A percentile compares a stretch with the other conserved stretches of the same genome.
Conservation (phyloP, 805 yeast genomes). For the Nakazawaea laoshanensis region DNA sequence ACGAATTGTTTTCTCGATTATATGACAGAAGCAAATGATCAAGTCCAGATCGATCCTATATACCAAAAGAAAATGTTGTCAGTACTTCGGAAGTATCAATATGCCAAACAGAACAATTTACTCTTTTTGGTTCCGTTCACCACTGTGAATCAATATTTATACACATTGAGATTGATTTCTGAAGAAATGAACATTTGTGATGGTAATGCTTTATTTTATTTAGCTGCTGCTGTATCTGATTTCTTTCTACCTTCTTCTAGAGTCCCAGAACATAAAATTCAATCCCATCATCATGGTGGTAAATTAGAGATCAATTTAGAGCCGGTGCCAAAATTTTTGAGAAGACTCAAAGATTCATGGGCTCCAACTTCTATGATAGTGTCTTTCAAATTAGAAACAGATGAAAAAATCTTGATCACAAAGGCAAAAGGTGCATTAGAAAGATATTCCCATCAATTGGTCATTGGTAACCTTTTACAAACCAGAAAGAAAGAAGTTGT, state of each 20-base stretch:
- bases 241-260: constrained; percentile 83
- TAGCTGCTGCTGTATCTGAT: constrained; percentile 98
- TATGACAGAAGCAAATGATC: constrained; percentile 46
- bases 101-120: constrained; percentile 40
- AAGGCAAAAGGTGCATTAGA: constrained; percentile 76
- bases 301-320: constrained; percentile 79
- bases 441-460: constrained; percentile 87
- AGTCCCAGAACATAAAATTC: constrained; percentile 91
- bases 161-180: constrained; percentile 67
- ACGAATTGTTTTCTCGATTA: constrained; percentile 83
- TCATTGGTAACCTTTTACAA: constrained; percentile 87
- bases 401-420: constrained; percentile 52
- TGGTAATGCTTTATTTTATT: constrained; percentile 60
- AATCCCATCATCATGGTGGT: constrained; percentile 63
- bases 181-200: constrained; percentile 47
- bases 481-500: constrained; percentile 84
- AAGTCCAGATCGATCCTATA: constrained; percentile 51
- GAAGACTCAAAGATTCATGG: constrained; percentile 86
- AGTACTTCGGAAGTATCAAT: constrained; percentile 46
- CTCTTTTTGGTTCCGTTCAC: constrained; percentile 81
- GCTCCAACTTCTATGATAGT: constrained; percentile 93
- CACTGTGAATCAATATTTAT: constrained; percentile 88
- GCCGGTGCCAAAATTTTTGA: constrained; percentile 92
- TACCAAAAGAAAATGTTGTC: constrained; percentile 54
- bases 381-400: constrained; percentile 92